phyloP scores from a whole-genome alignment of 371 early-diverging fungal genomes.

The Saksenaea vasiformis region DNA sequence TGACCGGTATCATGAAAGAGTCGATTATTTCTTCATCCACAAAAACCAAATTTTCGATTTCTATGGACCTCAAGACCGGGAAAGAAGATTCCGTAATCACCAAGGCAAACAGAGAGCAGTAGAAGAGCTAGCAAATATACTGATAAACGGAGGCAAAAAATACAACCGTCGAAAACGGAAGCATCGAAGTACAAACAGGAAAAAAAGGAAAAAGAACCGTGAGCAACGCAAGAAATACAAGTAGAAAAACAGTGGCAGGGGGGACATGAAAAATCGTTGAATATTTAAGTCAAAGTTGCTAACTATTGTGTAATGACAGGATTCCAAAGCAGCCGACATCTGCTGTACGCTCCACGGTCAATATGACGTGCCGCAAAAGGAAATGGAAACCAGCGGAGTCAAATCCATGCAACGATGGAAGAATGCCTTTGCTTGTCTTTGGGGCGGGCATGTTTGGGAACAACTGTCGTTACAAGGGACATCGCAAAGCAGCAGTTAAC shows the following conservation, averaged over 20 bases:
- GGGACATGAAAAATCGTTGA: too few species aligned
- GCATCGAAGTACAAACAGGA: neutral
- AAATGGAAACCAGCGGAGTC: neutral
- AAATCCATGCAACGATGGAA: neutral
- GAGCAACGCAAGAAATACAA: neutral
- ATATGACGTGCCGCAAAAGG: neutral
- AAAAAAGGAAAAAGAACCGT: slow-evolving; percentile 1
- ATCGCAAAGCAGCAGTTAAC: neutral
- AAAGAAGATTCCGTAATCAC: too few species aligned
- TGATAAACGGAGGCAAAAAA: neutral
- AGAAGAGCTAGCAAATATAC: too few species aligned
- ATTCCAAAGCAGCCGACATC: slow-evolving; percentile 1
- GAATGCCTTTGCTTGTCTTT: slow-evolving; percentile 6
- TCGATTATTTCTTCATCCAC: too few species aligned
- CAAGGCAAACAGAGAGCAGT: neutral
- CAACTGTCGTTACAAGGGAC: neutral
- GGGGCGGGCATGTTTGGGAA: slow-evolving; percentile 9
- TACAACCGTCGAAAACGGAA: neutral
- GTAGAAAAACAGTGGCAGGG: too few species aligned
- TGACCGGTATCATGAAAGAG: too few species aligned
- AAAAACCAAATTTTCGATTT: too few species aligned
- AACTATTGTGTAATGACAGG: neutral
- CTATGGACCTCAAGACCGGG: too few species aligned
- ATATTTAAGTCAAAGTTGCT: too few species aligned
- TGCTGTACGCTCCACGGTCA: neutral